Conservation (phyloP, 495 filamentous ascomycete species). For the Chaetomidium leptoderma region DNA sequence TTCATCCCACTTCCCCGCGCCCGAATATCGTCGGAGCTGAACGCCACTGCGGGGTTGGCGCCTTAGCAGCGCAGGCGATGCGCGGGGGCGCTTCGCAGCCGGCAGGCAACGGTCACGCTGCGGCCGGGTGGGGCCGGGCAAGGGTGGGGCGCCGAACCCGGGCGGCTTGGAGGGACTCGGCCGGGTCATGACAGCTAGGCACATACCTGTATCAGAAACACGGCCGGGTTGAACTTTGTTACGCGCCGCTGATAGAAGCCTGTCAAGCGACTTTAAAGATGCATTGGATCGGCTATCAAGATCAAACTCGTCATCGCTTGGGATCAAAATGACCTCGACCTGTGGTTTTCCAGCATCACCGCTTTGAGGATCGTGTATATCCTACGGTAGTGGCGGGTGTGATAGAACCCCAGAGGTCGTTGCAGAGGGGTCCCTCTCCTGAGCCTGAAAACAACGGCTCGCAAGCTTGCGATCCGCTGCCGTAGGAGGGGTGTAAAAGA, state of each 20-base stretch:
- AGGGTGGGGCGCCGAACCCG: too few relatives aligned
- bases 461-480: conserved; percentile 12
- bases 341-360: conserved; percentile 9
- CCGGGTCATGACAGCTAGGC: conserved; percentile 12
- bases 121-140: too few relatives aligned
- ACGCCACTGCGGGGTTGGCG: too few relatives aligned
- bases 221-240: conserved; percentile 18
- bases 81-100: too few relatives aligned
- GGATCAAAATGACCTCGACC: conserved; percentile 15
- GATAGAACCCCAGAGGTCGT: conserved; percentile 19
- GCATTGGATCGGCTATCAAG: conserved; percentile 18
- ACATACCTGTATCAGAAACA: conserved; percentile 25
- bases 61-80: too few relatives aligned
- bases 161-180: too few relatives aligned
- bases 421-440: conserved; percentile 15
- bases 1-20: too few relatives aligned
- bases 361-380: conserved; percentile 14
- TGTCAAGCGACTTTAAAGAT: conserved; percentile 21
- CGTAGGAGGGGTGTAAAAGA: conserved; percentile 20
- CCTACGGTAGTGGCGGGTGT: conserved; percentile 12
- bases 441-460: conserved; percentile 12
- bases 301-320: conserved; percentile 23
- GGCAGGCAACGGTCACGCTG: too few relatives aligned
- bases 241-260: conserved; percentile 16
- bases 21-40: too few relatives aligned